Conservation (phyloP, 768 basidiomycete species). For the Porpolomopsis calyptriformis region DNA sequence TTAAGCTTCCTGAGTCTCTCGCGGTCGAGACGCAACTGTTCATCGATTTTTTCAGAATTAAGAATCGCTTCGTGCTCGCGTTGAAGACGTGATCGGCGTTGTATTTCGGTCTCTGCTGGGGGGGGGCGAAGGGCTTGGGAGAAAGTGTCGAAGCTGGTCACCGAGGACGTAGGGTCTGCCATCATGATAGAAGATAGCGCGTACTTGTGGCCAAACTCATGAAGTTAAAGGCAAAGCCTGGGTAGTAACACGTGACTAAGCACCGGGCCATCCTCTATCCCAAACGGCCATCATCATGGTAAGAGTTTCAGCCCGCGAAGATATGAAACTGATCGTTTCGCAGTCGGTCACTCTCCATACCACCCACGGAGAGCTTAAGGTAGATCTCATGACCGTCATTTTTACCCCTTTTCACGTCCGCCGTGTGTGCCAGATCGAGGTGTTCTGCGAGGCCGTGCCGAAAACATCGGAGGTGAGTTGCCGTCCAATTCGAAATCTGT, state of each 20-base stretch:
- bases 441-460: conserved; percentile 96
- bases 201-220: no score
- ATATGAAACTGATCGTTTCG: neutral
- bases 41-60: conserved; percentile 74
- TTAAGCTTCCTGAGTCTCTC: conserved; percentile 54
- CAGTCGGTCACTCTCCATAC: conserved; percentile 95
- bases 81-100: conserved; percentile 50
- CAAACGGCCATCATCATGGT: no score
- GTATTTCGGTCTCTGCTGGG: conserved; percentile 49
- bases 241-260: no score
- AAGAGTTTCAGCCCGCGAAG: no score
- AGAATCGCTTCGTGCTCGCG: conserved; percentile 66
- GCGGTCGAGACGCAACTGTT: conserved; percentile 61
- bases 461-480: conserved; percentile 76
- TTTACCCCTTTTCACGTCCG: no score
- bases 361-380: conserved; percentile 91
- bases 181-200: conserved; percentile 19
- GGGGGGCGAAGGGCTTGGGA: conserved; percentile 57
- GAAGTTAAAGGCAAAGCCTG: no score
- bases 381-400: no score
- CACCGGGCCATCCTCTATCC: no score
- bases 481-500: conserved; percentile 7
- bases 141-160: conserved; percentile 70
- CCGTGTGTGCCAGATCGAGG: conserved; percentile 58
- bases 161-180: conserved; percentile 62